phyloP scores from a whole-genome alignment of 495 filamentous ascomycete species.

The Glonium stellatum region DNA sequence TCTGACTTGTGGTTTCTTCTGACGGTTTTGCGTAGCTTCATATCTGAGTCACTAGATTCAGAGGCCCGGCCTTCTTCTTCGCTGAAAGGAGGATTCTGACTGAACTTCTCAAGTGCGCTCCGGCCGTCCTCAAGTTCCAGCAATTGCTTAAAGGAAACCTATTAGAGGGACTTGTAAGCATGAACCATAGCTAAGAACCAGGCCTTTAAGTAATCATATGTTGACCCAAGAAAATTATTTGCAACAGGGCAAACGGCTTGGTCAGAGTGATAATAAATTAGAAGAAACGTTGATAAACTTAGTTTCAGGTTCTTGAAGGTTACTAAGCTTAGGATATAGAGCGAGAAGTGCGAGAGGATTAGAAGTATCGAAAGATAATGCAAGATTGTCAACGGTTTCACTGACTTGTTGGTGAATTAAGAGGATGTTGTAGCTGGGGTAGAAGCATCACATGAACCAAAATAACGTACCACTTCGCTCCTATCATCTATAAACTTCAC shows the following conservation, averaged over 20 bases:
- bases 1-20: constrained; percentile 15
- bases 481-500: constrained; percentile 29
- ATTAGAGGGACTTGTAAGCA: neutral
- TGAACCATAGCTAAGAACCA: too few species aligned
- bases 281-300: too few species aligned
- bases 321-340: too few species aligned
- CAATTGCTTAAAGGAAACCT: constrained; percentile 34
- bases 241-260: too few species aligned
- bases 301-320: too few species aligned
- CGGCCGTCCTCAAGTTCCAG: constrained; percentile 29
- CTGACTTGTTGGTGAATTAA: too few species aligned
- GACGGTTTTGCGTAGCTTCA: constrained; percentile 15
- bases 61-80: constrained; percentile 3
- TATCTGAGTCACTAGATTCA: constrained; percentile 4
- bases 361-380: too few species aligned
- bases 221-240: too few species aligned
- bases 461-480: constrained; percentile 30
- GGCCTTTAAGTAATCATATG: too few species aligned
- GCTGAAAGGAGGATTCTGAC: constrained; percentile 3
- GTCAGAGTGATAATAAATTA: too few species aligned
- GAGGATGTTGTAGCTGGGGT: neutral
- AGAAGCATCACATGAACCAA: neutral
- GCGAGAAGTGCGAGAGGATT: too few species aligned
- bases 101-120: constrained; percentile 28
- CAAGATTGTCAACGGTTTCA: too few species aligned